Evolutionary conservation across 208 protist genomes (phyloP).

Genomic region (Kentomonas sorsogonicus): DNA sequence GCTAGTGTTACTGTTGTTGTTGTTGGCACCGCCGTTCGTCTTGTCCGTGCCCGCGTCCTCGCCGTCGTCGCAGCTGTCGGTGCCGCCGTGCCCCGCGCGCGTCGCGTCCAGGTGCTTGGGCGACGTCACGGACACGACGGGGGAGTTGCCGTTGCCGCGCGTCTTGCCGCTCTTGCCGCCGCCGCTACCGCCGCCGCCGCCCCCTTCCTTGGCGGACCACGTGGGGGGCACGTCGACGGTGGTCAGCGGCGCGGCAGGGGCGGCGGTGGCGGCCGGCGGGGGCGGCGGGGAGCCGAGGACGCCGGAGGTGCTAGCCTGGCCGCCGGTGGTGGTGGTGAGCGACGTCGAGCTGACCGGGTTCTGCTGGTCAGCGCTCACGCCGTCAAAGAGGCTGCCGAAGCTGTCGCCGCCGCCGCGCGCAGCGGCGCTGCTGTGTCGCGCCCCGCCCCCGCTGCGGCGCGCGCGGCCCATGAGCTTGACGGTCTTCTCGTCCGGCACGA

Average conservation of each 20-base stretch:
- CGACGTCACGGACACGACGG: background rate
- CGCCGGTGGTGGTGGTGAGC: background rate
- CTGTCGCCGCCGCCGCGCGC: constrained; percentile 19
- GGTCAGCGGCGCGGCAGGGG: background rate
- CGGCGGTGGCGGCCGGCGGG: background rate
- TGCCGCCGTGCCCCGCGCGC: background rate
- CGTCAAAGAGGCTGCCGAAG: constrained; percentile 42
- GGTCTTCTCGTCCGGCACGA: constrained; percentile 10
- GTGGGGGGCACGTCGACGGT: background rate
- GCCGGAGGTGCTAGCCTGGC: background rate
- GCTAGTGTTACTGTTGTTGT: constrained; percentile 1
- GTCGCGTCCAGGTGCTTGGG: background rate
- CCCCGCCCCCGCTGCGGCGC: background rate
- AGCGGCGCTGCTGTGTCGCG: constrained; percentile 3
- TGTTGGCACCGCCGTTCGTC: constrained; percentile 10
- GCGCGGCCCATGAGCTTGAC: too few relatives aligned
- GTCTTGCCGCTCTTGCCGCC: background rate
- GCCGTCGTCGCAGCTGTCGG: background rate
- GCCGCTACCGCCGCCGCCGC: background rate
- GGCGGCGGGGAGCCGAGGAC: background rate
- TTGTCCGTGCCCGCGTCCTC: constrained; percentile 7
- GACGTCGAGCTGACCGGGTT: background rate
- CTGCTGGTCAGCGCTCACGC: constrained; percentile 23
- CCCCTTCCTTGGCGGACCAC: too few relatives aligned
- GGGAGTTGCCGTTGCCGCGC: background rate